Percentiles rank a stretch among this genome's conserved stretches.
Evolutionary conservation across 192 early-diverging fungal species (phyloP).

Genomic region (Coemansia sp.): DNA sequence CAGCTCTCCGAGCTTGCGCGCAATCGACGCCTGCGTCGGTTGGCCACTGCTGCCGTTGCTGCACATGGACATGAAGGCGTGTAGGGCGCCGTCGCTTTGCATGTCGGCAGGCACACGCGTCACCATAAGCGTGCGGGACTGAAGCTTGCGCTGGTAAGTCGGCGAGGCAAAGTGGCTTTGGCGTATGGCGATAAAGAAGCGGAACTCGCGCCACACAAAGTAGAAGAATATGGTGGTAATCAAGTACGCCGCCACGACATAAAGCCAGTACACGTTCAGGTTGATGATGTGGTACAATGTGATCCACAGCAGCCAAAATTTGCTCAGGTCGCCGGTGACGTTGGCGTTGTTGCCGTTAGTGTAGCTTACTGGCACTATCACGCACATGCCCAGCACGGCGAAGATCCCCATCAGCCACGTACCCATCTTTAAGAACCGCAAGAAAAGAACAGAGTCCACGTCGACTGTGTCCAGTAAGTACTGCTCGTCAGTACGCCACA

Average conservation of each 20-base stretch:
- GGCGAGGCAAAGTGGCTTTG: constrained; percentile 65
- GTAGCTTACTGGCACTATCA: constrained; percentile 70
- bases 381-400: constrained; percentile 62
- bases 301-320: constrained; percentile 50
- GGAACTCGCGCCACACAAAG: constrained; percentile 61
- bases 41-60: constrained; percentile 26
- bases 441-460: constrained; percentile 73
- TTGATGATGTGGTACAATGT: constrained; percentile 58
- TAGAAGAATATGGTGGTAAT: constrained; percentile 62
- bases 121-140: constrained; percentile 71
- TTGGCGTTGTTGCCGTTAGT: constrained; percentile 60
- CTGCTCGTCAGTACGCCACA: constrained; percentile 64
- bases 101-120: constrained; percentile 64
- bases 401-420: constrained; percentile 64
- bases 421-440: constrained; percentile 68
- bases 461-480: constrained; percentile 68
- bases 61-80: constrained; percentile 57
- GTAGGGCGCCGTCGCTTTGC: constrained; percentile 63
- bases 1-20: constrained; percentile 66
- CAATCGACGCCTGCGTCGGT: constrained; percentile 66
- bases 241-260: constrained; percentile 62
- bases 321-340: constrained; percentile 28
- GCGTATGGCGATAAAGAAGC: constrained; percentile 58
- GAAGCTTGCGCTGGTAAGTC: constrained; percentile 64
- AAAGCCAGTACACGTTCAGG: constrained; percentile 66